Evolutionary conservation across 208 protist species (phyloP).

Genomic region (Phytomonas francai): DNA sequence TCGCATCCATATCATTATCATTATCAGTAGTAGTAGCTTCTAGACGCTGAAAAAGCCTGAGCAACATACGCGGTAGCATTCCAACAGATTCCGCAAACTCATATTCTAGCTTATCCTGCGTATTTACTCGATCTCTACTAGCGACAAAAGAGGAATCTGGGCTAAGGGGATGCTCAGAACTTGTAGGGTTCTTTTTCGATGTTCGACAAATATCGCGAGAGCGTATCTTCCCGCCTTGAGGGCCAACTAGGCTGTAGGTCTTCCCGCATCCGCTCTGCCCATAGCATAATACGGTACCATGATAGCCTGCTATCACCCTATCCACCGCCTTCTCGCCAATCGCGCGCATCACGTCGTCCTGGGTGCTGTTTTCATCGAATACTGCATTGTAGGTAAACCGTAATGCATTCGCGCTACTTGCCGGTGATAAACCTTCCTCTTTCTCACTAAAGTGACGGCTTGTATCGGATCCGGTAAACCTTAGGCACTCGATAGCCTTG

Average conservation of each 20-base stretch:
- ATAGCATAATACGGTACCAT: conserved; percentile 85
- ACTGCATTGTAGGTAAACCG: conserved; percentile 66
- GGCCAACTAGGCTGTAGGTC: conserved; percentile 79
- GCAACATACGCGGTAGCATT: conserved; percentile 41
- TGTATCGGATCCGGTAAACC: too few relatives aligned
- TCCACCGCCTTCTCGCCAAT: conserved; percentile 49
- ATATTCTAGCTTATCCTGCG: conserved; percentile 10
- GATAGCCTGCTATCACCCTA: conserved; percentile 58
- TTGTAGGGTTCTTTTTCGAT: not conserved
- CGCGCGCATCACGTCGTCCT: conserved; percentile 58
- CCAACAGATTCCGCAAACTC: conserved; percentile 16
- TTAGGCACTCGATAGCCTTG: too few relatives aligned
- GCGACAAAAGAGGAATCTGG: conserved; percentile 6
- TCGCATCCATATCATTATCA: conserved; percentile 6
- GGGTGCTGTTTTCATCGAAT: conserved; percentile 37
- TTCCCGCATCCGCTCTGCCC: conserved; percentile 91
- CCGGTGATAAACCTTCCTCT: not conserved
- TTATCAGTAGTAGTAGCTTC: conserved; percentile 15
- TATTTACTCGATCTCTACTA: conserved; percentile 10
- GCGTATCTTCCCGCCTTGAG: conserved; percentile 17
- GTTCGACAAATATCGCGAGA: not conserved
- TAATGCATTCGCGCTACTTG: conserved; percentile 8
- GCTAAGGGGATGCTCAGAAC: conserved; percentile 4
- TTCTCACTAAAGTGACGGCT: too few relatives aligned
- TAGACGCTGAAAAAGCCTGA: conserved; percentile 23